These are phyloP conservation scores for Candida easanensis DNA, from an alignment of 805 yeast species.

Conservation along the genomic window DNA sequence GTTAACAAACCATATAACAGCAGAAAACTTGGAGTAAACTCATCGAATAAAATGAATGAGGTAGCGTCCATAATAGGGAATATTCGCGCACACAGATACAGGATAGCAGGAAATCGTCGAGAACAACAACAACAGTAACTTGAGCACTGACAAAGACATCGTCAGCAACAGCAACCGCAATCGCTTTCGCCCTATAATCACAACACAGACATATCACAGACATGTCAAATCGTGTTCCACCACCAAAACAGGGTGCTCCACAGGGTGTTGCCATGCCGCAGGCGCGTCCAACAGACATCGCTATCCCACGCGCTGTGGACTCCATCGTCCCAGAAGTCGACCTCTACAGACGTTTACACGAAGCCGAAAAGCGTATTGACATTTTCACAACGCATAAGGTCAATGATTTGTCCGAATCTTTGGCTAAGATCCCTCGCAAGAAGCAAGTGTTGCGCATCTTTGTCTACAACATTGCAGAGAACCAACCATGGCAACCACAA, in stretches of 20 bases:
- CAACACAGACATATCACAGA: not conserved
- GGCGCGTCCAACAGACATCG: conserved; percentile 50
- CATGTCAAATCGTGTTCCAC: conserved; percentile 1
- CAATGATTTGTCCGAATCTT: conserved; percentile 76
- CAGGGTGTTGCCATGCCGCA: conserved; percentile 22
- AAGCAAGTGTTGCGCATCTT: conserved; percentile 72
- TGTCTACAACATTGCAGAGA: conserved; percentile 75
- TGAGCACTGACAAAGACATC: not conserved
- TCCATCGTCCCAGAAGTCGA: conserved; percentile 65
- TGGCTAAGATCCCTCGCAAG: conserved; percentile 40
- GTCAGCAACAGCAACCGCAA: not conserved
- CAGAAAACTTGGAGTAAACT: no score
- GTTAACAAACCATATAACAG: no score
- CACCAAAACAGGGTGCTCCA: conserved; percentile 20
- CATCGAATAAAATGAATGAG: not conserved
- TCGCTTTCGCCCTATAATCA: not conserved
- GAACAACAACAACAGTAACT: not conserved
- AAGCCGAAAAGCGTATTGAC: conserved; percentile 82
- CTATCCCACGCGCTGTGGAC: conserved; percentile 45
- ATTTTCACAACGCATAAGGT: conserved; percentile 78
- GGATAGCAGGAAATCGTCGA: not conserved
- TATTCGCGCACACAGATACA: not conserved
- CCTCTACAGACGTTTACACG: conserved; percentile 64
- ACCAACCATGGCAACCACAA: conserved; percentile 97
- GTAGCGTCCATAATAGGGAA: not conserved